Evolutionary conservation across 495 filamentous ascomycete genomes (phyloP), one percentile per base, ranked within the genome.

Genomic region (Xylaria bambusicola): DNA sequence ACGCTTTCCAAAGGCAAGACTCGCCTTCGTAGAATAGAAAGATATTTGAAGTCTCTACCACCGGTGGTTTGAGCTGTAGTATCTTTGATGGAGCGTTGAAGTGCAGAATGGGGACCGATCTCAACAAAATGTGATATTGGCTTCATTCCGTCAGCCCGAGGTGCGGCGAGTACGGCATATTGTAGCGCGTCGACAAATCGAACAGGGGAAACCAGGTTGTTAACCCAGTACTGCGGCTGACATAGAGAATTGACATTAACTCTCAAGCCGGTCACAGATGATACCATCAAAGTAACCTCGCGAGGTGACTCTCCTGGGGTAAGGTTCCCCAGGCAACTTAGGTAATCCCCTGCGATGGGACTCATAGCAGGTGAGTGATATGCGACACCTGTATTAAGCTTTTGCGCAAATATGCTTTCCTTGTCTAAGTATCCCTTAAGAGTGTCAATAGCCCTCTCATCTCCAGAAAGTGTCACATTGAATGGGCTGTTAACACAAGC

Each of bases 61-160:
- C n/a, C n/a, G n/a, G n/a, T n/a, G n/a, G n/a, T 52, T 12, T 27
- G 56, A 35, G 26, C 35, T 9, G 80, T 36, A 8, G 76, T 79
- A 23, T 83, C 73, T 24, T 73, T 33, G 26, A 82, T 61, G 0
- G 82, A 80, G 0, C 76, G 73, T 36, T 75, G 70, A 0, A 89
- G 65, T 0, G 83, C 79, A 9, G 73, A 59, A 62, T 87, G 85
- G 17, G 86, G 81, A 1, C 86, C 85, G 44, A 86, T 67, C 48
- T 87, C 84, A 15, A 87, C 52, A 1, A 84, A 50, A 31, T 45
- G 42, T 3, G 18, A 66, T n/a, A 60, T 33, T 10, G 1, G 10
- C 27, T 20, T 35, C 17, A 17, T 0, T 1, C 27, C 47, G 21
- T 35, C 17, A 12, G 35, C 49, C 24, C 26, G 13, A 18, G 52